phyloP scores from a whole-genome alignment of 2,329 filamentous ascomycete genomes.

The Dissoconium aciculare region DNA sequence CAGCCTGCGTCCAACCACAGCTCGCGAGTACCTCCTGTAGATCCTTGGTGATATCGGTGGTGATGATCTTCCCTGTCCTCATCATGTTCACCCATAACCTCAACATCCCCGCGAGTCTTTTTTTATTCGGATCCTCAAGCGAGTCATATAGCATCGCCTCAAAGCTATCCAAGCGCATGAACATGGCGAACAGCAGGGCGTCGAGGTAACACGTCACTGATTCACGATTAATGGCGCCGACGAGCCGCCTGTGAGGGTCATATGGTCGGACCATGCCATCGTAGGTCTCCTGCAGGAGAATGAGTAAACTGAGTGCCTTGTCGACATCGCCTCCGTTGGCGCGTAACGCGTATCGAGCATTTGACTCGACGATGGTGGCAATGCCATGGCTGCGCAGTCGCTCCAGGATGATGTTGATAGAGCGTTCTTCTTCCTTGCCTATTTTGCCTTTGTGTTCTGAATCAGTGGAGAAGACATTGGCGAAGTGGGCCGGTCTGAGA shows the following conservation, averaged over 20 bases:
- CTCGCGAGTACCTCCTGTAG: slow-evolving; percentile 69
- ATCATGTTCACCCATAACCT: slow-evolving; percentile 90
- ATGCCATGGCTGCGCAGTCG: slow-evolving; percentile 40
- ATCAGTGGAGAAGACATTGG: slow-evolving; percentile 46
- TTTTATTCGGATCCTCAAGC: slow-evolving; percentile 56
- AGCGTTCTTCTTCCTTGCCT: slow-evolving; percentile 41
- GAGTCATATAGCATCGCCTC: slow-evolving; percentile 79
- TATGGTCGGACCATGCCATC: slow-evolving; percentile 65
- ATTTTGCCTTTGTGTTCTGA: slow-evolving; percentile 41
- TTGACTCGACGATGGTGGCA: slow-evolving; percentile 42
- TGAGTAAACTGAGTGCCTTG: slow-evolving; percentile 59
- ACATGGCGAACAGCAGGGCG: slow-evolving; percentile 87
- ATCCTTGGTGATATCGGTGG: slow-evolving; percentile 66
- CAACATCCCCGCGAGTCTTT: slow-evolving; percentile 60
- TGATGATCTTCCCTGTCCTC: slow-evolving; percentile 69
- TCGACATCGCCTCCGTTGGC: slow-evolving; percentile 53
- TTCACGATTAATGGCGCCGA: slow-evolving; percentile 74
- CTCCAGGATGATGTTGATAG: slow-evolving; percentile 40
- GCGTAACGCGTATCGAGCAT: slow-evolving; percentile 47
- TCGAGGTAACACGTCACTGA: slow-evolving; percentile 92
- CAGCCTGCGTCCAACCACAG: slow-evolving; percentile 80
- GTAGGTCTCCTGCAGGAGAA: slow-evolving; percentile 66
- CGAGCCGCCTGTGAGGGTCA: slow-evolving; percentile 53
- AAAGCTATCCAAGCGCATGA: slow-evolving; percentile 75
- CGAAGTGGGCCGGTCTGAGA: slow-evolving; percentile 43